Evolutionary conservation across 208 protist species (phyloP), one percentile per base, ranked within the genome.

Genomic region (Naegleria fowleri): DNA sequence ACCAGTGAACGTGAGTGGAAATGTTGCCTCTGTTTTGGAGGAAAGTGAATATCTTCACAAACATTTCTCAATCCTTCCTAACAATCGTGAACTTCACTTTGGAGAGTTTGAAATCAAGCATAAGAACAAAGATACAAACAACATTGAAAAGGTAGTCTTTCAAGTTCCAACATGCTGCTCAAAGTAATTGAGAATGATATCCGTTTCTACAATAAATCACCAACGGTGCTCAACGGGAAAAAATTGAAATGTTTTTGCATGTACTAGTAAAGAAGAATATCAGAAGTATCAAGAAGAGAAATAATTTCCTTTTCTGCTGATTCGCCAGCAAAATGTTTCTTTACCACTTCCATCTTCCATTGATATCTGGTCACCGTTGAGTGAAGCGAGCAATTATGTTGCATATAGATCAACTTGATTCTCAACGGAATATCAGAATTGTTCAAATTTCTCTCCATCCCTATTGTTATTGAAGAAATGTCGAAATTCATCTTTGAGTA

Each of bases 1-100:
- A n/a, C 84, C 91, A 33, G 29, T 59, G 15, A 84, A 75, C 15
- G 93, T 94, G n/a, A 94, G 93, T 90, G 92, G 93, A 29, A 94
- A 94, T 67, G 93, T 92, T 86, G 40, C 86, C 6, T 43, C 52
- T 52, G 94, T 93, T 89, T 41, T 94, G 13, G 67, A 40, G 40
- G 90, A 94, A 90, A 92, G 83, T 29, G 55, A 15, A 29, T 88
- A 92, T 48, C 87, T 94, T 22, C 75, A 22, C 2, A 67, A 25
- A 15, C 89, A 94, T 79, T 94, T 94, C 41, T 15, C 22, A 15
- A 15, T 29, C 3, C 22, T 67, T 19, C 55, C 55, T 3, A 67
- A 67, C 19, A 19, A 67, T 15, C 11, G 55, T 29, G 55, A 67
- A 67, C 19, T 67, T 19, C 55, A 67, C 19, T 67, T 29, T 67